A percentile compares a stretch with the other conserved stretches of the same genome.
Evolutionary conservation across 1,284 basidiomycete genomes (phyloP).

Genomic region (Ustilago curta): DNA sequence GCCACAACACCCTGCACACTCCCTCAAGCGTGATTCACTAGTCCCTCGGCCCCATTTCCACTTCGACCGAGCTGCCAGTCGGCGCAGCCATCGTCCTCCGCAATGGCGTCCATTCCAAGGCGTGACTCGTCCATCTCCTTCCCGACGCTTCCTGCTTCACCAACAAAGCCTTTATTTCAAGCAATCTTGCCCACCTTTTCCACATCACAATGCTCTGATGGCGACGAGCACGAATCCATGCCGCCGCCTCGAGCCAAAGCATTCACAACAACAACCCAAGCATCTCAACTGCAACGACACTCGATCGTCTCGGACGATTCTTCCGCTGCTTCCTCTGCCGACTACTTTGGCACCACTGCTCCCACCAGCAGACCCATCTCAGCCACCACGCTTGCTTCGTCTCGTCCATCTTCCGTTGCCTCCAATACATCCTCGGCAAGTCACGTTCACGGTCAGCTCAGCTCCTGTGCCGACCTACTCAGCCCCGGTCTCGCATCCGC

Average conservation of each 20-base stretch:
- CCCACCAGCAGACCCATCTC: constrained; percentile 40
- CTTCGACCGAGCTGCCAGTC: neutral
- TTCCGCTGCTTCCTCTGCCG: constrained; percentile 38
- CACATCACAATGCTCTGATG: constrained; percentile 25
- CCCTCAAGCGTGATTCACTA: neutral
- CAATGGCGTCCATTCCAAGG: constrained; percentile 30
- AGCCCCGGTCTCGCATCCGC: constrained; percentile 57
- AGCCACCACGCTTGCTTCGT: constrained; percentile 39
- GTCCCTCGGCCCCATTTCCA: neutral
- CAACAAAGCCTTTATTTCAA: constrained; percentile 10
- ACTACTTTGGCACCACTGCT: constrained; percentile 16
- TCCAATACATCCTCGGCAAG: constrained; percentile 46
- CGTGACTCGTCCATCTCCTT: constrained; percentile 46
- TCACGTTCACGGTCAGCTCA: constrained; percentile 44
- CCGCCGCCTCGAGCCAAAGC: constrained; percentile 24
- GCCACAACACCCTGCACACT: neutral
- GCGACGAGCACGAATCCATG: constrained; percentile 11
- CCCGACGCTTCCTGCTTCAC: constrained; percentile 37
- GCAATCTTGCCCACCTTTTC: constrained; percentile 21
- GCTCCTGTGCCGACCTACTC: constrained; percentile 46
- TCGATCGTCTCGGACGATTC: constrained; percentile 48
- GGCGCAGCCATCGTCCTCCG: neutral
- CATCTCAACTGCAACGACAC: constrained; percentile 23
- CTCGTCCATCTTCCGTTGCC: constrained; percentile 52
- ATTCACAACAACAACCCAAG: constrained; percentile 4